phyloP scores from a whole-genome alignment of 2,329 filamentous ascomycete species.

The Colletotrichum neosansevieriae region DNA sequence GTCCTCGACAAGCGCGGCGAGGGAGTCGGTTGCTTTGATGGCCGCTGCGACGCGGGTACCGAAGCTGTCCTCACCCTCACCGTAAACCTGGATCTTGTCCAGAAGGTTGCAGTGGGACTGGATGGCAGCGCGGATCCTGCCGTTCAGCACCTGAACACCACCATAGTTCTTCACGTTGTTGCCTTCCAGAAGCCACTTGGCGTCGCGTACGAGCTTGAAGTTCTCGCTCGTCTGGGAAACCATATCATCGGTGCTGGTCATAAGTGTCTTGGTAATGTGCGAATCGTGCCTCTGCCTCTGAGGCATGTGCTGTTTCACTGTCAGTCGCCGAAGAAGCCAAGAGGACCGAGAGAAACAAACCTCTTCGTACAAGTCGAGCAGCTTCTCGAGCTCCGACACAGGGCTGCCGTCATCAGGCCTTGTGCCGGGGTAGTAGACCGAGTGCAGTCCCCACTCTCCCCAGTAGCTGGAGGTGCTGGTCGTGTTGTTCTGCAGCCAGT shows the following conservation, averaged over 20 bases:
- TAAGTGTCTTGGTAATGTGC: no score
- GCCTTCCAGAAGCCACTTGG: no score
- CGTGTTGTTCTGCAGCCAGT: background rate
- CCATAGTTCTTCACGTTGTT: background rate
- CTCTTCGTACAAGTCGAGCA: constrained; percentile 1
- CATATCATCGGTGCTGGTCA: no score
- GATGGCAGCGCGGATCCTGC: background rate
- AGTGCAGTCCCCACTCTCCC: background rate
- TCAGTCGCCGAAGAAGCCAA: background rate
- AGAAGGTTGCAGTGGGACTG: background rate
- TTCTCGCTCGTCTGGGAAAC: no score
- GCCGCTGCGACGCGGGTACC: no score
- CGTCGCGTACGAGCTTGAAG: no score
- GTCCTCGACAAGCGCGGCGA: background rate
- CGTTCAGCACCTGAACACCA: background rate
- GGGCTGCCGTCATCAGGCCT: background rate
- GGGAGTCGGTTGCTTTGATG: background rate
- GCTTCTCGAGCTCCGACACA: background rate
- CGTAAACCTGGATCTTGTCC: background rate
- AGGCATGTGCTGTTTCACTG: background rate
- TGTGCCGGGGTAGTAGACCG: background rate
- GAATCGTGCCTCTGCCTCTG: background rate
- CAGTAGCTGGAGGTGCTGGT: background rate
- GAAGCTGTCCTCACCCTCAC: no score
- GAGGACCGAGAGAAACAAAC: background rate